These are phyloP conservation scores for Juncus inflexus DNA, from an alignment of 176 grass and related monocot species.

Conservation along the genomic window DNA sequence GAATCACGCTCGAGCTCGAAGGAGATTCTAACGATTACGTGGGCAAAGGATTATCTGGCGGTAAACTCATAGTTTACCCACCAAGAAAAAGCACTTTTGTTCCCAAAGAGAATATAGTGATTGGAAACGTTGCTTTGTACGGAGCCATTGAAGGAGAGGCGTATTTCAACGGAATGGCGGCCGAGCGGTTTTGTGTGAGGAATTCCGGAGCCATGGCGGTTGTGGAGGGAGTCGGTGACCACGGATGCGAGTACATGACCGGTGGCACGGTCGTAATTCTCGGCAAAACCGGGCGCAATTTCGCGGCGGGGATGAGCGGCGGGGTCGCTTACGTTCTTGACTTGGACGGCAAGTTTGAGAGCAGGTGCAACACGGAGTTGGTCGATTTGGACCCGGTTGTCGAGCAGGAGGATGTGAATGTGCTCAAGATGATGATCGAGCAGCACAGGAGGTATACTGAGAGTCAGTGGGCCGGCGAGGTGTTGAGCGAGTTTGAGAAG, in stretches of 20 bases:
- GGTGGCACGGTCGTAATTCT: slow-evolving; percentile 87
- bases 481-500: slow-evolving; percentile 70
- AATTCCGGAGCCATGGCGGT: slow-evolving; percentile 97
- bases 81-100: slow-evolving; percentile 68
- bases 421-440: slow-evolving; percentile 94
- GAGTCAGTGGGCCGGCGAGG: slow-evolving; percentile 62
- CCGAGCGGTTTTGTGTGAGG: slow-evolving; percentile 93
- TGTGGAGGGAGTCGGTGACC: slow-evolving; percentile 97
- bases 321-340: slow-evolving; percentile 91
- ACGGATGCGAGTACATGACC: slow-evolving; percentile 99
- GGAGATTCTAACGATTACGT: slow-evolving; percentile 99
- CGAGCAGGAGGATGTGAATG: slow-evolving; percentile 80
- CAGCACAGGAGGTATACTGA: slow-evolving; percentile 75
- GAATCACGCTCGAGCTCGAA: slow-evolving; percentile 94
- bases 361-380: slow-evolving; percentile 73
- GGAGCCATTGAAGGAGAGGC: slow-evolving; percentile 90
- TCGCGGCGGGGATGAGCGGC: slow-evolving; percentile 98
- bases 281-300: slow-evolving; percentile 91
- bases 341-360: slow-evolving; percentile 69
- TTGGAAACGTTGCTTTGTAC: slow-evolving; percentile 97
- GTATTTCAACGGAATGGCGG: slow-evolving; percentile 98
- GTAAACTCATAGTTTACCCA: slow-evolving; percentile 92
- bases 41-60: slow-evolving; percentile 95
- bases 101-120: slow-evolving; percentile 92
- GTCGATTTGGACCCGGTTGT: slow-evolving; percentile 83